These are phyloP conservation scores for Lepidium aucheri DNA, from an alignment of 345 rosid genomes.

Conservation along the genomic window DNA sequence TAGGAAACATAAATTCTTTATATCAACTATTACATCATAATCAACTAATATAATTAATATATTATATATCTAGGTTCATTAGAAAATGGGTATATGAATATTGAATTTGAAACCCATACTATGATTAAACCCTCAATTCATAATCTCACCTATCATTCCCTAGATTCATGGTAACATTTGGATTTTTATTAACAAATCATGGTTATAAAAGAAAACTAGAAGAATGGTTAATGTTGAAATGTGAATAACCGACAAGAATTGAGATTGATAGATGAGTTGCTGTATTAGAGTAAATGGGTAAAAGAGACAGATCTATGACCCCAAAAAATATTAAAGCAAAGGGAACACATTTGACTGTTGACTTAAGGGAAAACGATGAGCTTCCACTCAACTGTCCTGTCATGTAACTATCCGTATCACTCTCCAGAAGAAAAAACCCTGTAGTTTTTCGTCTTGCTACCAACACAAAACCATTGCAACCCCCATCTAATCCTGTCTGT, in stretches of 20 bases:
- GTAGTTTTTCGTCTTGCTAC: conserved; percentile 15
- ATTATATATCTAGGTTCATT: too few species aligned
- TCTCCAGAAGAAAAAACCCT: background rate
- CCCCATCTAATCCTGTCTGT: conserved; percentile 9
- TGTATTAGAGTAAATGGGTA: conserved; percentile 12
- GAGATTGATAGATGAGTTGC: conserved; percentile 9
- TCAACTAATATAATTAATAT: background rate
- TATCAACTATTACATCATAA: background rate
- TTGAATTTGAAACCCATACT: background rate
- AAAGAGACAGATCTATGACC: conserved; percentile 28
- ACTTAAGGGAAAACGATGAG: conserved; percentile 17
- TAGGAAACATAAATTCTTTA: conserved; percentile 13
- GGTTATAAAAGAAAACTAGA: background rate
- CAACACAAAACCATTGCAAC: conserved; percentile 11
- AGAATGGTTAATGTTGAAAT: background rate
- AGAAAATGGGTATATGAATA: background rate
- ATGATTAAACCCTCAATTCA: background rate
- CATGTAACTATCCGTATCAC: conserved; percentile 20
- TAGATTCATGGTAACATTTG: background rate
- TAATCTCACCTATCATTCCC: background rate
- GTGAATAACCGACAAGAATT: conserved; percentile 17
- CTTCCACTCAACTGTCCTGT: conserved; percentile 21
- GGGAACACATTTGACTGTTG: conserved; percentile 23
- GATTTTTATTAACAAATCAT: background rate
- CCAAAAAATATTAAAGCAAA: conserved; percentile 5